A percentile compares a stretch with the other conserved stretches of the same genome.
Evolutionary conservation across 73 alveolate genomes (phyloP).

Genomic region (Paramecium biaurelia): DNA sequence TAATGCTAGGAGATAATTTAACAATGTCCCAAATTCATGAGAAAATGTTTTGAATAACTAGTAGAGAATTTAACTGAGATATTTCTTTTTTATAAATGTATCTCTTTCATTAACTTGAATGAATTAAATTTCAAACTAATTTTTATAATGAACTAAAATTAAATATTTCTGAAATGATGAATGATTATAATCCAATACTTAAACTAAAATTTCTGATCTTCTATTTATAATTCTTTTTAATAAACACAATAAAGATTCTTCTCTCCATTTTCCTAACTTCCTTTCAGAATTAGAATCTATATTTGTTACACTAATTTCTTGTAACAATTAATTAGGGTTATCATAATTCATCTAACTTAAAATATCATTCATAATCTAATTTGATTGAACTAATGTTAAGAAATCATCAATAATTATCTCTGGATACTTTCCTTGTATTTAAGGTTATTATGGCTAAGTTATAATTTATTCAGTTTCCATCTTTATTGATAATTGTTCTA

Average conservation of each 20-base stretch:
- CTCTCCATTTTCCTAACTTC: background rate
- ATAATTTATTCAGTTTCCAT: background rate
- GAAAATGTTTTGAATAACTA: background rate
- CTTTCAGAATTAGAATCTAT: background rate
- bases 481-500: background rate
- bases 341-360: background rate
- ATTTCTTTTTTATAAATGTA: background rate
- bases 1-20: constrained; percentile 18
- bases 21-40: constrained; percentile 28
- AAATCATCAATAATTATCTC: background rate
- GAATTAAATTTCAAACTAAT: background rate
- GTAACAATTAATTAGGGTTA: background rate
- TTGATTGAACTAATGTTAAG: background rate
- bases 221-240: background rate
- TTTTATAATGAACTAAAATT: background rate
- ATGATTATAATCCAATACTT: background rate
- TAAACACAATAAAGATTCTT: background rate
- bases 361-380: background rate
- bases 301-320: background rate
- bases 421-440: background rate
- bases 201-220: background rate
- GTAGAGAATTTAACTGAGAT: background rate
- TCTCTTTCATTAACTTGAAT: background rate
- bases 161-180: background rate
- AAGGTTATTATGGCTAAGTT: background rate